Percentiles rank a stretch among this genome's conserved stretches.
These are phyloP conservation scores for Colletotrichum shisoi DNA, from an alignment of 2,329 filamentous ascomycete genomes.

Conservation along the genomic window DNA sequence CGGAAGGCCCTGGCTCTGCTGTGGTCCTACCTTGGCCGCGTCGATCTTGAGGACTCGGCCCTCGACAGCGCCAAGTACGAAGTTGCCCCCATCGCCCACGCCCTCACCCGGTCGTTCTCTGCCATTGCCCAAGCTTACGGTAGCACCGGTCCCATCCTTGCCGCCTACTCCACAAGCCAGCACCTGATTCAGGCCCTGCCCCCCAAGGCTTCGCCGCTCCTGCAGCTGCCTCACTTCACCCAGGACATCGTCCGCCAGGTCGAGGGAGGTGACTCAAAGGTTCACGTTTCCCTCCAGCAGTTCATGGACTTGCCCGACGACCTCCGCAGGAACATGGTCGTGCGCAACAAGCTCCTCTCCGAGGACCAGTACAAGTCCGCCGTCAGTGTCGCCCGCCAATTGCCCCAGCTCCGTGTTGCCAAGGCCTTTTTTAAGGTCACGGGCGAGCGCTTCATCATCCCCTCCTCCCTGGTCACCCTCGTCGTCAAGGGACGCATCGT, in stretches of 20 bases:
- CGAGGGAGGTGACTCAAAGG: constrained; percentile 74
- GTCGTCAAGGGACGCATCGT: constrained; percentile 95
- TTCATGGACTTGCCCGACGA: constrained; percentile 86
- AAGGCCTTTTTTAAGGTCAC: constrained; percentile 99
- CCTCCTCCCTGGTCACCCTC: constrained; percentile 89
- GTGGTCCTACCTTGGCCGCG: constrained; percentile 92
- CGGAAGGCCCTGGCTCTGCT: constrained; percentile 88
- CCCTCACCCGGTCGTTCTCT: constrained; percentile 84
- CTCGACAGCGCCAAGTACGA: constrained; percentile 89
- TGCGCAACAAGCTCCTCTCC: constrained; percentile 74
- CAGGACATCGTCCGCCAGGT: constrained; percentile 70
- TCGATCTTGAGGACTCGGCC: constrained; percentile 80
- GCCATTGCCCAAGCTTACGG: constrained; percentile 89
- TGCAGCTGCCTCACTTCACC: constrained; percentile 90
- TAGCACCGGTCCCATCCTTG: constrained; percentile 80
- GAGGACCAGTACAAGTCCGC: constrained; percentile 79
- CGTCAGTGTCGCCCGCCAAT: constrained; percentile 78
- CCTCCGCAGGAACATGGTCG: constrained; percentile 73
- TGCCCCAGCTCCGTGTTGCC: constrained; percentile 83
- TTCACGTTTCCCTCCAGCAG: constrained; percentile 79
- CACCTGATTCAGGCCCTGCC: constrained; percentile 88
- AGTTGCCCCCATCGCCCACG: constrained; percentile 84
- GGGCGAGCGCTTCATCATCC: constrained; percentile 91
- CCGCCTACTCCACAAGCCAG: constrained; percentile 83
- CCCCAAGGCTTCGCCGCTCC: constrained; percentile 82